Evolutionary conservation across 306 rosid genomes (phyloP), one percentile per base, ranked within the genome.

Genomic region (Biancaea sappan): DNA sequence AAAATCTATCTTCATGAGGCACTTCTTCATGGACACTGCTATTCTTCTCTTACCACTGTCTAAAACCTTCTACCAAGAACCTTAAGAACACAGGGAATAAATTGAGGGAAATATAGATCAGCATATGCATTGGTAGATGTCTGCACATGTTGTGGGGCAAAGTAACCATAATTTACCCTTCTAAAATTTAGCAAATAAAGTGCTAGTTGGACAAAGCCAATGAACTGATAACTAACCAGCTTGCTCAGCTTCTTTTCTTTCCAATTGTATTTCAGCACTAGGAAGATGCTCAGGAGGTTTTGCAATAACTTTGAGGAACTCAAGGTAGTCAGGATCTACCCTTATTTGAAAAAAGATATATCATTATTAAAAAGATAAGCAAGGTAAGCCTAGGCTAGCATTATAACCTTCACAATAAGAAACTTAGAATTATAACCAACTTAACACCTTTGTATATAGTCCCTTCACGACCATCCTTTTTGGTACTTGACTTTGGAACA

Each of bases 251-350:
- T 94, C 97, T 84, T 86, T 94, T 83, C 99, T 90, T 81, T 94
- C 99, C 85, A 94, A 81, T 76, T 94, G 99, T 81, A 94, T 90
- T 74, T 94, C 99, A 32, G 99, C 99, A 86, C 99, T 94, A 10
- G 97, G 99, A 77, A 94, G 97, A 87, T 94, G 89, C 82, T 92
- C 97, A 6, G 84, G 84, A 14, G 97, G 93, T 78, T 87, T 88
- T 46, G 96, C 89, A 82, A 92, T 90, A 79, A 84, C 56, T 79
- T 94, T 90, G 70, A 94, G 96, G 65, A 94, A 94, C 88, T 94
- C 99, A 54, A 94, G 76, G 79, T 94, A 94, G 84, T 92, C 99
- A 2, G 97, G 93, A 84, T 94, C 99, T 94, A 79, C 67, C 71
- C 50, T 69, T 74, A 29, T 35, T 11, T 48, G 77, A 72, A 21